phyloP scores from a whole-genome alignment of 2,329 filamentous ascomycete species.

The Nannizziopsis barbatae region DNA sequence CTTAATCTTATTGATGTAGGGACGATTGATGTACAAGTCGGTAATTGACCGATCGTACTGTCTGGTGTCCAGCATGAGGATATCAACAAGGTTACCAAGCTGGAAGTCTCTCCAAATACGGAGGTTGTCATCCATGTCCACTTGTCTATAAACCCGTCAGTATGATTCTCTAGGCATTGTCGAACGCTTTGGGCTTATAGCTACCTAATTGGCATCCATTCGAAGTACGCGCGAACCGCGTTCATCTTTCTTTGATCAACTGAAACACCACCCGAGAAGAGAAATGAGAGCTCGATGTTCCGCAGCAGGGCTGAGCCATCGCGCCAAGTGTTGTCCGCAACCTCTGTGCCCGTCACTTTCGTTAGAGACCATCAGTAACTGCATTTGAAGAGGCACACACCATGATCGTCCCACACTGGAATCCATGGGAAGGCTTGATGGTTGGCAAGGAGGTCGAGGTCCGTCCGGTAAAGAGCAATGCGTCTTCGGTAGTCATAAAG shows the following conservation, averaged over 20 bases:
- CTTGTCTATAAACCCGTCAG: conserved; percentile 30
- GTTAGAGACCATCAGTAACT: not conserved
- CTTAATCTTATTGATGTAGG: conserved; percentile 51
- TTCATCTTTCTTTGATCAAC: conserved; percentile 66
- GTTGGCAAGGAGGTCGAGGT: conserved; percentile 46
- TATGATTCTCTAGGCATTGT: not conserved
- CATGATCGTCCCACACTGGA: conserved; percentile 54
- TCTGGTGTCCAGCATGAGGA: conserved; percentile 58
- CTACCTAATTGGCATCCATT: conserved; percentile 50
- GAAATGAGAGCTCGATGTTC: conserved; percentile 57
- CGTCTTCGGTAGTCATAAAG: conserved; percentile 50
- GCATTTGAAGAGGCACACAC: conserved; percentile 16
- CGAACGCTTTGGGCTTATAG: conserved; percentile 17
- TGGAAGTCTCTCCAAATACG: conserved; percentile 58
- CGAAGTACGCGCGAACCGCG: conserved; percentile 58
- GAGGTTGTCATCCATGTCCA: conserved; percentile 58
- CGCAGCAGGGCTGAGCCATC: conserved; percentile 51
- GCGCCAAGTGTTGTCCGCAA: conserved; percentile 55
- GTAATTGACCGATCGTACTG: conserved; percentile 59
- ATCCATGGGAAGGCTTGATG: conserved; percentile 53
- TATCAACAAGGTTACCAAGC: conserved; percentile 54
- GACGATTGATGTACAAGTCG: conserved; percentile 46
- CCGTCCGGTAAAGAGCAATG: conserved; percentile 49
- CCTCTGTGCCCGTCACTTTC: conserved; percentile 30
- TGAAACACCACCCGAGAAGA: conserved; percentile 47